Conservation (phyloP, 164 flowering plant species). For the Tinospora cordifolia region DNA sequence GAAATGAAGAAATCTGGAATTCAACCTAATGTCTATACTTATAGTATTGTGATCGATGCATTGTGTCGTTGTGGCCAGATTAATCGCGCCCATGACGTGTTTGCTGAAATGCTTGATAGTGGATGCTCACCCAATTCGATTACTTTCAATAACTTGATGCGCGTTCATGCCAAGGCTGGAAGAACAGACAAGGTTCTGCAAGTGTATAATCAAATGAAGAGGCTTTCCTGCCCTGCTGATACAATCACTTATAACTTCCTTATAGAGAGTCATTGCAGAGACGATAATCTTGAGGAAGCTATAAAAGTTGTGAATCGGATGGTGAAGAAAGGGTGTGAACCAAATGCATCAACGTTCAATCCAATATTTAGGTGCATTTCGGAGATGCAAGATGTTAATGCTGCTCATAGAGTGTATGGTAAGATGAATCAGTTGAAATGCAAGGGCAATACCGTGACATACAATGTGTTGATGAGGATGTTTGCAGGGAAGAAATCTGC, state of each 20-base stretch:
- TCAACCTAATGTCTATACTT: constrained; percentile 78
- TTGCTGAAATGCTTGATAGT: constrained; percentile 74
- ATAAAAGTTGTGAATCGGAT: constrained; percentile 56
- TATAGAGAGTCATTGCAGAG: constrained; percentile 68
- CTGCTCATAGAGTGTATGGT: constrained; percentile 62
- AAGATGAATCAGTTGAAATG: constrained; percentile 72
- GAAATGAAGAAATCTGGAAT: constrained; percentile 75
- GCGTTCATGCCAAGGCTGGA: constrained; percentile 79
- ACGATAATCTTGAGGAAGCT: constrained; percentile 57
- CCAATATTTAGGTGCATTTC: constrained; percentile 57
- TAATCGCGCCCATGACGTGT: constrained; percentile 76
- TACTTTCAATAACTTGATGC: constrained; percentile 78
- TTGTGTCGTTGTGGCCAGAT: constrained; percentile 81
- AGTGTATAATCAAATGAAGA: constrained; percentile 88
- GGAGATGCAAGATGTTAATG: constrained; percentile 63
- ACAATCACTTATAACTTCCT: constrained; percentile 72
- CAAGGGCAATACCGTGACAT: constrained; percentile 62
- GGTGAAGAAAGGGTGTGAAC: constrained; percentile 48
- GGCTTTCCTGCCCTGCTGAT: constrained; percentile 53
- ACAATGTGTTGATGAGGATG: constrained; percentile 75
- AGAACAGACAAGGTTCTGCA: constrained; percentile 77
- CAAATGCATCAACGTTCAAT: constrained; percentile 63
- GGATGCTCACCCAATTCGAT: constrained; percentile 63
- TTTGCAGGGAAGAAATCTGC: constrained; percentile 64
- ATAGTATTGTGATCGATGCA: constrained; percentile 69